Evolutionary conservation across 192 early-diverging fungal genomes (phyloP).

Genomic region (Coemansia sp.): DNA sequence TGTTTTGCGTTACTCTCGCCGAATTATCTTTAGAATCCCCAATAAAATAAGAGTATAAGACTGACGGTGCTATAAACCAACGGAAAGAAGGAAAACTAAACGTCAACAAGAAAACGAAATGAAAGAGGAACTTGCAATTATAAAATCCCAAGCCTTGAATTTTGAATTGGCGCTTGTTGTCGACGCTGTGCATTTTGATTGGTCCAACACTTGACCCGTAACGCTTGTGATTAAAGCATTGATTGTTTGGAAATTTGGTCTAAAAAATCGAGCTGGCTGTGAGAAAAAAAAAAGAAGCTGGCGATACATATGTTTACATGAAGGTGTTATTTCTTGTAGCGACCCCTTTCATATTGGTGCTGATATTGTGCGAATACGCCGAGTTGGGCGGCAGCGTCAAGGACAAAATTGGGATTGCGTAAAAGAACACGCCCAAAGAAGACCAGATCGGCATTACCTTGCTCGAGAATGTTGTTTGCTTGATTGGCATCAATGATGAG

Average conservation of each 20-base stretch:
- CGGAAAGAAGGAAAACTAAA: background rate
- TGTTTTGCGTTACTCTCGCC: constrained; percentile 5
- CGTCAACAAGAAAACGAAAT: background rate
- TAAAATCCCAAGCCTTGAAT: no score
- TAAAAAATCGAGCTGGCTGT: background rate
- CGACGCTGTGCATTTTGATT: constrained; percentile 12
- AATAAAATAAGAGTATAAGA: background rate
- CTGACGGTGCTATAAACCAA: background rate
- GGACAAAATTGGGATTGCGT: constrained; percentile 67
- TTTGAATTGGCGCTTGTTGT: background rate
- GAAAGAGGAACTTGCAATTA: background rate
- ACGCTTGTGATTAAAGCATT: background rate
- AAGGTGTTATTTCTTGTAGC: constrained; percentile 31
- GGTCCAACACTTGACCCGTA: constrained; percentile 16
- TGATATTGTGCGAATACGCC: constrained; percentile 65
- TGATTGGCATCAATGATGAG: constrained; percentile 65
- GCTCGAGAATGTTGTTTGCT: constrained; percentile 71
- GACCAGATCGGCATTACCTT: constrained; percentile 73
- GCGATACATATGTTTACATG: background rate
- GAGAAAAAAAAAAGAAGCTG: background rate
- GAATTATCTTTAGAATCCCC: background rate
- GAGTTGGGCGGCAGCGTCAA: constrained; percentile 67
- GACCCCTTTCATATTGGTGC: constrained; percentile 64
- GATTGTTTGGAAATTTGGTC: no score
- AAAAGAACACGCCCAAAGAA: constrained; percentile 73